Conservation (phyloP, 1,284 basidiomycete genomes). For the Ustilago curta region DNA sequence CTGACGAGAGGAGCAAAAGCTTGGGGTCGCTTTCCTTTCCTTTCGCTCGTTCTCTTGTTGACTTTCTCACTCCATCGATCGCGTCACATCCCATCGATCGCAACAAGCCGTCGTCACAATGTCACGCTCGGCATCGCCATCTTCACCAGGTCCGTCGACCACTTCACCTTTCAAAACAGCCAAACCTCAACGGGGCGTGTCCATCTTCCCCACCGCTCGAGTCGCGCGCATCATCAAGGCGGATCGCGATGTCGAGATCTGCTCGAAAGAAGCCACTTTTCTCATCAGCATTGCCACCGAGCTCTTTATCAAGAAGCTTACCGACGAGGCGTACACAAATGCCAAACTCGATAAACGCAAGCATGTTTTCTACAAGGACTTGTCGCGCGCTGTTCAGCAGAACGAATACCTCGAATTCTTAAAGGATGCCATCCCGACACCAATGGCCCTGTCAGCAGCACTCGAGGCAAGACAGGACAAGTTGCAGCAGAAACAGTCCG, state of each 20-base stretch:
- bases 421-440: constrained; percentile 53
- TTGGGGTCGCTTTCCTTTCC: background rate
- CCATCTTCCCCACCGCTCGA: constrained; percentile 55
- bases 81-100: background rate
- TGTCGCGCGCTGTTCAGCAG: constrained; percentile 57
- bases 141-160: constrained; percentile 18
- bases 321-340: constrained; percentile 58
- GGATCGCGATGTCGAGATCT: constrained; percentile 61
- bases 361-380: constrained; percentile 59
- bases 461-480: constrained; percentile 48
- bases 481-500: constrained; percentile 27
- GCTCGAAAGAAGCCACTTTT: constrained; percentile 62
- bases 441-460: constrained; percentile 49
- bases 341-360: constrained; percentile 61
- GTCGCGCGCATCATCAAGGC: constrained; percentile 63
- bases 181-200: constrained; percentile 40
- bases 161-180: constrained; percentile 2
- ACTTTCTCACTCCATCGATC: background rate
- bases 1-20: background rate
- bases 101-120: constrained; percentile 1
- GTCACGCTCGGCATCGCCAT: constrained; percentile 18
- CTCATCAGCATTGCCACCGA: constrained; percentile 61
- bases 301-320: constrained; percentile 57
- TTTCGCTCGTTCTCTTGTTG: background rate
- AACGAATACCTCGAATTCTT: constrained; percentile 58